Evolutionary conservation across 1,284 basidiomycete species (phyloP).

Genomic region (Phellopilus nigrolimitatus): DNA sequence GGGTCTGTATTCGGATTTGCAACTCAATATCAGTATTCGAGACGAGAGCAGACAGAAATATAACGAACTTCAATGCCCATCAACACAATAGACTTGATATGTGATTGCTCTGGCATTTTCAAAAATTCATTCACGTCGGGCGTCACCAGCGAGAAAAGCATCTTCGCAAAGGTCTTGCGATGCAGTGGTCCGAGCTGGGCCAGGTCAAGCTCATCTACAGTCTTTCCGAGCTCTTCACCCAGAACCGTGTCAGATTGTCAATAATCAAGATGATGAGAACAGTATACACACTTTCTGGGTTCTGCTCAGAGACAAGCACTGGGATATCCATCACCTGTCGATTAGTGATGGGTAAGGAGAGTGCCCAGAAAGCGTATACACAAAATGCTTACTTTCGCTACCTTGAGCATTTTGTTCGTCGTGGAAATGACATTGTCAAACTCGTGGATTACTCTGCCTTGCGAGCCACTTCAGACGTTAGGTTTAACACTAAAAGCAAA

Average conservation of each 20-base stretch:
- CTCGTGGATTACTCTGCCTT: slow-evolving; percentile 54
- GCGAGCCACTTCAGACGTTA: background rate
- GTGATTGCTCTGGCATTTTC: slow-evolving; percentile 33
- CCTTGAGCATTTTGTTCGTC: slow-evolving; percentile 68
- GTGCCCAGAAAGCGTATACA: background rate
- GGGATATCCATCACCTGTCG: slow-evolving; percentile 66
- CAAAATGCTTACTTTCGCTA: slow-evolving; percentile 55
- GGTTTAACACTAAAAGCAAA: background rate
- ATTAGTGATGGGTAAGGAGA: no score
- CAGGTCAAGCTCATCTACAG: slow-evolving; percentile 62
- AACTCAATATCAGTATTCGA: slow-evolving; percentile 19
- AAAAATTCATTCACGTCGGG: slow-evolving; percentile 58
- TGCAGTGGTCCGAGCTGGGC: slow-evolving; percentile 51
- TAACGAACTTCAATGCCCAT: slow-evolving; percentile 78
- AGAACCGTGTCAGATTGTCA: background rate
- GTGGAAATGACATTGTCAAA: slow-evolving; percentile 69
- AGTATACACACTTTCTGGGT: slow-evolving; percentile 56
- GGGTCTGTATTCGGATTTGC: slow-evolving; percentile 48
- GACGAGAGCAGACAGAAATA: background rate
- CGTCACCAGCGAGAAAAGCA: slow-evolving; percentile 80
- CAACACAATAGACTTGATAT: slow-evolving; percentile 61
- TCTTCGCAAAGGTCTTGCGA: slow-evolving; percentile 63
- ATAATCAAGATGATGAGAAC: background rate
- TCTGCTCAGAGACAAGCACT: slow-evolving; percentile 81
- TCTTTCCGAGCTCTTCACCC: slow-evolving; percentile 66